Evolutionary conservation across 192 early-diverging fungal species (phyloP), one percentile per base, ranked within the genome.

Genomic region (Kappamyces sp.): DNA sequence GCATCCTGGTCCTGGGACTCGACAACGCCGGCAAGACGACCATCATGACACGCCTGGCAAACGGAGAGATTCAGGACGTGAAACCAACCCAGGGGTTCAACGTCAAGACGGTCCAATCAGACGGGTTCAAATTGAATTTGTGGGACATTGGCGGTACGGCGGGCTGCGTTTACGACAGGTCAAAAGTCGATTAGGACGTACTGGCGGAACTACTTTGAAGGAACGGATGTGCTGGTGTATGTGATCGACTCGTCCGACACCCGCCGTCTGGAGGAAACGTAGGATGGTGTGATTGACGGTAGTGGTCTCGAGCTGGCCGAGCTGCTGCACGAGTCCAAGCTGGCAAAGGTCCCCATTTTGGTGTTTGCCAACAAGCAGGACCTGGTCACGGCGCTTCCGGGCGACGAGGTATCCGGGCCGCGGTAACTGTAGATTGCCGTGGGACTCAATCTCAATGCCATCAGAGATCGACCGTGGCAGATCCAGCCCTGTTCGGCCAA

Each of bases 341-440:
- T 99, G 36, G 88, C 88, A 0, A 92, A 90, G 1, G 94, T 96
- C 0, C 90, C 94, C 1, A 52, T 99, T 6, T 67, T 99, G 43
- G 89, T 99, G 2, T 89, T 98, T 80, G 97, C 94, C 10, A 99
- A 99, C 66, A 99, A 99, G 66, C 97, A 99, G 67, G 97, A 99
- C 68, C 78, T 99, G 6, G 55, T 70, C 7, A 69, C 51, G 8
- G 76, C 81, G 6, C 55, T 83, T 6, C 76, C 79, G 0, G 74
- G 67, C 5, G 71, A 75, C 42, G 80, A 82, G 61, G 79, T 80
- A 63, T 32, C 46, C 9, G 5, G 13, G 12, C 3, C 3, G 31
- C 9, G 31, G 35, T n/a, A 15, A 48, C 13, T 13, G 3, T 40
- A 82, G 78, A 83, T 83, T 62, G 79, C 81, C 1, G 51, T 64